phyloP scores from a whole-genome alignment of 2,329 filamentous ascomycete genomes.

The Trichoderma harzianum region DNA sequence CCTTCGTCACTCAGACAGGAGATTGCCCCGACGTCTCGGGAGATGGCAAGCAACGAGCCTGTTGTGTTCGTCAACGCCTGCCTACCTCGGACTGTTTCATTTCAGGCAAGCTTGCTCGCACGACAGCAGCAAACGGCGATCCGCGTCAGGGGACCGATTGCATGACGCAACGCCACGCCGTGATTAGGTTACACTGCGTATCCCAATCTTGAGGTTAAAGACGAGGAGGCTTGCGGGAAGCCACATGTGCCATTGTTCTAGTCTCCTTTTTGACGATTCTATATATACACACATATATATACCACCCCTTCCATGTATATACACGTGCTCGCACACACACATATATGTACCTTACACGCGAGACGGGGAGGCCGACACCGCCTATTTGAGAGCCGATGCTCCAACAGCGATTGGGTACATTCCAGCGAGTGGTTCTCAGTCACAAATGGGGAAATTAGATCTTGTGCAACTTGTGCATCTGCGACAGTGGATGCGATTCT shows the following conservation, averaged over 20 bases:
- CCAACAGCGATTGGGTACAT: constrained; percentile 16
- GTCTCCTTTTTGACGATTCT: background rate
- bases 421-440: constrained; percentile 5
- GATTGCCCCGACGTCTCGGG: constrained; percentile 18
- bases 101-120: constrained; percentile 16
- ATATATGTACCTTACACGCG: constrained; percentile 7
- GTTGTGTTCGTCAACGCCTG: constrained; percentile 21
- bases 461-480: constrained; percentile 14
- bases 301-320: background rate
- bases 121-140: constrained; percentile 17
- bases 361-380: constrained; percentile 18
- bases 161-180: constrained; percentile 19
- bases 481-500: constrained; percentile 15
- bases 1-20: constrained; percentile 12
- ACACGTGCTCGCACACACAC: background rate
- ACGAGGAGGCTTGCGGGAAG: constrained; percentile 17
- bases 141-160: constrained; percentile 19
- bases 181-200: constrained; percentile 14
- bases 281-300: background rate
- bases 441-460: constrained; percentile 16
- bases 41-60: constrained; percentile 14
- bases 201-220: constrained; percentile 18
- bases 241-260: constrained; percentile 14
- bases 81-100: constrained; percentile 21
- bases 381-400: background rate